A percentile compares a stretch with the other conserved stretches of the same genome.
Conservation (phyloP, 139 green algal species). For the Picochlorum sp. region DNA sequence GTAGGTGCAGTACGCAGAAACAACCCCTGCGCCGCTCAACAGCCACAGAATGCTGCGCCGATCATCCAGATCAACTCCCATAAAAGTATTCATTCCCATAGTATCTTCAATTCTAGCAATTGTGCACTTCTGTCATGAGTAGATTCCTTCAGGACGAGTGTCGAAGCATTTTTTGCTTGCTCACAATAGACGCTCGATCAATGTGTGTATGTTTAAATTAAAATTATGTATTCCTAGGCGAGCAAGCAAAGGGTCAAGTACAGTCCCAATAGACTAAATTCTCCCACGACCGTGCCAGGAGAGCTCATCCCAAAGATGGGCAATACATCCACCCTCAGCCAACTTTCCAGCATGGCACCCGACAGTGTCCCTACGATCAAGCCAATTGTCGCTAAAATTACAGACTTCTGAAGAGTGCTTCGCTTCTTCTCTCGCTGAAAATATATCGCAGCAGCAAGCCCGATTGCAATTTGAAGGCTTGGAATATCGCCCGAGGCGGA, state of each 20-base stretch:
- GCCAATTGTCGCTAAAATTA: constrained; percentile 41
- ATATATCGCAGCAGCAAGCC: constrained; percentile 59
- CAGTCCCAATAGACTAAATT: constrained; percentile 33
- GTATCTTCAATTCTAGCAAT: no score
- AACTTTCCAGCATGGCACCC: constrained; percentile 58
- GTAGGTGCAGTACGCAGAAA: no score
- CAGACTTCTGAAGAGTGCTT: constrained; percentile 36
- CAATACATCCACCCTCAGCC: constrained; percentile 80
- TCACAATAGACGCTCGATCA: no score
- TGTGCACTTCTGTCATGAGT: no score
- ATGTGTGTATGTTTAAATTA: no score
- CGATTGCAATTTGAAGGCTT: constrained; percentile 67
- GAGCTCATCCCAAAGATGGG: constrained; percentile 62
- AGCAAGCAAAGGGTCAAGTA: constrained; percentile 14
- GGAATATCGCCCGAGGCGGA: constrained; percentile 44
- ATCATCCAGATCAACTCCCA: no score
- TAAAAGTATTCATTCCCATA: no score
- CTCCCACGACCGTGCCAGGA: constrained; percentile 57
- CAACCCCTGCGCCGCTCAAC: no score
- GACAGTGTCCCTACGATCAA: constrained; percentile 58
- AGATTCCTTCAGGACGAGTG: no score
- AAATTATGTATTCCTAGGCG: background rate
- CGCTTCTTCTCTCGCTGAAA: constrained; percentile 65
- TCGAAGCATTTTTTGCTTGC: no score
- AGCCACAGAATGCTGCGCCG: no score